Percentiles rank a stretch among this genome's conserved stretches.
phyloP scores from a whole-genome alignment of 2,329 filamentous ascomycete species.

The Diplodia scrobiculata region DNA sequence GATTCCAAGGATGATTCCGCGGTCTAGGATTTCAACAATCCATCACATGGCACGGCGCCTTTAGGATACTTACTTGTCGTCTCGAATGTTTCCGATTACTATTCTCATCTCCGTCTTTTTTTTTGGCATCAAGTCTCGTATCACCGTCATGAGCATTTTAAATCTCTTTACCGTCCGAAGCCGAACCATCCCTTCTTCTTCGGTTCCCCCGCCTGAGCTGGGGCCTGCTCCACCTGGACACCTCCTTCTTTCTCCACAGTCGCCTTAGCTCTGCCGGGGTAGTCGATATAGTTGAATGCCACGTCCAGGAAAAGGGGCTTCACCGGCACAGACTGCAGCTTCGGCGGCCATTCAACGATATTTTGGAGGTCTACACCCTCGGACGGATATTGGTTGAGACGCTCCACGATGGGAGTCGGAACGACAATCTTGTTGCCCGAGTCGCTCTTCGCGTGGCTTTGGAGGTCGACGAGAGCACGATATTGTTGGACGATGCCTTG shows the following conservation, averaged over 20 bases:
- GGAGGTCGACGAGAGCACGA: constrained; percentile 82
- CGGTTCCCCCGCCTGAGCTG: constrained; percentile 42
- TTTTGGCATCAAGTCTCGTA: background rate
- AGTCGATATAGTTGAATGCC: constrained; percentile 96
- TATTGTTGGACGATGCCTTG: constrained; percentile 74
- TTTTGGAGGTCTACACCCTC: constrained; percentile 73
- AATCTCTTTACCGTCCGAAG: constrained; percentile 48
- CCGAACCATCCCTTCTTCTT: constrained; percentile 57
- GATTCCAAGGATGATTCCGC: background rate
- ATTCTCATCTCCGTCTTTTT: constrained; percentile 13
- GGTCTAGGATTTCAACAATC: background rate
- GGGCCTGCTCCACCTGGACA: constrained; percentile 31
- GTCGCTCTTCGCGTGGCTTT: constrained; percentile 37
- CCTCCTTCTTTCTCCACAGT: constrained; percentile 32
- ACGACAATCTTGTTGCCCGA: constrained; percentile 38
- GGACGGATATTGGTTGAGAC: constrained; percentile 72
- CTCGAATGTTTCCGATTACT: background rate
- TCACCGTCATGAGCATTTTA: background rate
- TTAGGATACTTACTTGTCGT: background rate
- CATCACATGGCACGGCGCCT: background rate
- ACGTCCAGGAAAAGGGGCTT: constrained; percentile 96
- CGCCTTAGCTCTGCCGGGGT: constrained; percentile 64
- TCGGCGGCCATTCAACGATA: constrained; percentile 84
- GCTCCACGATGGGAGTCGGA: constrained; percentile 66
- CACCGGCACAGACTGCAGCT: constrained; percentile 77